Conservation (phyloP, 148 eudicot genomes). For the Rhododendron vialii region DNA sequence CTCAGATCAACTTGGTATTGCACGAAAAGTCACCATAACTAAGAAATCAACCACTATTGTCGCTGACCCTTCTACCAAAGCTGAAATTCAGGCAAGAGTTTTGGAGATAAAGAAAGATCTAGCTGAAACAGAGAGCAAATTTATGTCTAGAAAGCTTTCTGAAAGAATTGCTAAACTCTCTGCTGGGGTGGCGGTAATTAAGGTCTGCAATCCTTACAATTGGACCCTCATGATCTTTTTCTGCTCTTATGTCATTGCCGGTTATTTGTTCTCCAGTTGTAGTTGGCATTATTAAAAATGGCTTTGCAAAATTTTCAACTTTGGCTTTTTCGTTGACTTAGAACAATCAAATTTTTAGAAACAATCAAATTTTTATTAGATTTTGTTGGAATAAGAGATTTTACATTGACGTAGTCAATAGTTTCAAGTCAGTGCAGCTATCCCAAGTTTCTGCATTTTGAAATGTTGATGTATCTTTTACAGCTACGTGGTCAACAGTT, state of each 20-base stretch:
- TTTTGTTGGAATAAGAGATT: not conserved
- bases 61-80: slow-evolving; percentile 74
- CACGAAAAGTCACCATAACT: slow-evolving; percentile 70
- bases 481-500: not conserved
- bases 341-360: not conserved
- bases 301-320: not conserved
- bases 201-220: slow-evolving; percentile 39
- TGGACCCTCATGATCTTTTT: not conserved
- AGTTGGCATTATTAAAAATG: slow-evolving; percentile 4
- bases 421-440: not conserved
- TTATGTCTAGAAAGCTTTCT: slow-evolving; percentile 54
- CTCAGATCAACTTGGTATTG: slow-evolving; percentile 95
- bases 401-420: not conserved
- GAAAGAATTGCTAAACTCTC: slow-evolving; percentile 88
- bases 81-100: slow-evolving; percentile 85
- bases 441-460: not conserved
- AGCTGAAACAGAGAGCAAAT: slow-evolving; percentile 57
- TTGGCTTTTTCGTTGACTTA: not conserved
- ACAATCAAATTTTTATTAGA: not conserved
- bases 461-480: not conserved
- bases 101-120: slow-evolving; percentile 90
- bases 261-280: slow-evolving; percentile 5
- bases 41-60: slow-evolving; percentile 72
- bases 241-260: not conserved
- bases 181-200: slow-evolving; percentile 87